Evolutionary conservation across 2,329 filamentous ascomycete genomes (phyloP).

Genomic region (Ophiostoma tasmaniense): DNA sequence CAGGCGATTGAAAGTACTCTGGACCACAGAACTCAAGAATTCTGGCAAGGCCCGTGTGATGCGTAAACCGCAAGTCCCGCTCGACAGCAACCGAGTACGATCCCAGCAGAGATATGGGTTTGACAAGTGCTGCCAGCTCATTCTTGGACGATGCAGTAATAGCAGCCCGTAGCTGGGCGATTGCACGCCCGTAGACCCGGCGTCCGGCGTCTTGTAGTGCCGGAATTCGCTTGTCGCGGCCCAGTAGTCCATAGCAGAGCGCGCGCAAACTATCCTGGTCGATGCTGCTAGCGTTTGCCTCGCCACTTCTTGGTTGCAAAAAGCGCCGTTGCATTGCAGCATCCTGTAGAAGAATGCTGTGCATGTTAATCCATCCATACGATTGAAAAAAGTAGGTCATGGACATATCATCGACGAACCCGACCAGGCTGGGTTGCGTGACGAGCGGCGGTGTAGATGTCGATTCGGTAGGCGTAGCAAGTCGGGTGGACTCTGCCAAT

Average conservation of each 20-base stretch:
- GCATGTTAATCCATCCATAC: conserved; percentile 27
- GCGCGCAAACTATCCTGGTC: conserved; percentile 21
- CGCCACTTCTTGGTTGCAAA: conserved; percentile 14
- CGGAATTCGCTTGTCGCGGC: conserved; percentile 19
- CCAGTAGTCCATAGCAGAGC: conserved; percentile 21
- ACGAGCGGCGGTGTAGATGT: background rate
- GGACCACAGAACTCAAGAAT: conserved; percentile 25
- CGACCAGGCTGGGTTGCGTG: conserved; percentile 20
- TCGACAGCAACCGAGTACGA: conserved; percentile 23
- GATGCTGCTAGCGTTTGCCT: conserved; percentile 8
- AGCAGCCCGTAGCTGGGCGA: conserved; percentile 13
- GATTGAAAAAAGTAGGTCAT: conserved; percentile 25
- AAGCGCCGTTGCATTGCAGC: conserved; percentile 19
- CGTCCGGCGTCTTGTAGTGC: conserved; percentile 17
- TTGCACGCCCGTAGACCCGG: conserved; percentile 17
- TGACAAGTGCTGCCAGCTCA: conserved; percentile 19
- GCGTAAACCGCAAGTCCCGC: conserved; percentile 23
- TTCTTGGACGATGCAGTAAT: conserved; percentile 14
- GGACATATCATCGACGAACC: conserved; percentile 25
- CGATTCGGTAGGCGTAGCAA: background rate
- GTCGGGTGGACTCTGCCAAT: background rate
- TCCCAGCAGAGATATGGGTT: conserved; percentile 21
- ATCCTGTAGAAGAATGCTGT: conserved; percentile 25
- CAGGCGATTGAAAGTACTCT: conserved; percentile 22
- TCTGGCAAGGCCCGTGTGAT: conserved; percentile 24